Evolutionary conservation across 352 stramenopile genomes (phyloP), one percentile per base, ranked within the genome.

Genomic region (Pythium brassicae): DNA sequence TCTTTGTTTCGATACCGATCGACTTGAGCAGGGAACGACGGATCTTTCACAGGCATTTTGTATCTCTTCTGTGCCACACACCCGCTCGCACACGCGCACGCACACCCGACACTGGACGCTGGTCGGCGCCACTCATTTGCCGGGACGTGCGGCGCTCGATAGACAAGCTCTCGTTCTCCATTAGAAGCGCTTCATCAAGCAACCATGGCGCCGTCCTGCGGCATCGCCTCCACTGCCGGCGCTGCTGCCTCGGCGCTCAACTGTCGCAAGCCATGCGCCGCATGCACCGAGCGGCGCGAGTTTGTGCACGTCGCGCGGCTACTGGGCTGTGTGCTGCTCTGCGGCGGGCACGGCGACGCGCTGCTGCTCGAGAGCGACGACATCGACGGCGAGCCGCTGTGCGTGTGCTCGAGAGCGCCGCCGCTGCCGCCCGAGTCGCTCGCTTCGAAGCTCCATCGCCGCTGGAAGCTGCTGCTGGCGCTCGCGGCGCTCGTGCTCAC

Each of bases 301-400:
- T 53, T 49, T 23, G 55, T 25, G 37, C 55, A 35, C 2, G 19
- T 55, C 22, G 26, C 26, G 20, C 32, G 47, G 1, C 17, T 61
- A 14, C 47, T 61, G 4, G 55, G 55, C 37, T 61, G 55, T 17
- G 55, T 49, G 12, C 26, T 49, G 47, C 20, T 61, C 6, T 55
- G 37, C 22, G 7, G 22, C 26, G 11, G 25, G 26, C 19, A 47
- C 5, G 0, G 20, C 42, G 42, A 47, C 20, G 42, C 42, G n/a
- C 42, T 7, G 42, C 42, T 47, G n/a, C 14, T 22, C 27, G 55
- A 50, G 26, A 25, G 27, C 19, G 25, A 51, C 23, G 19, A 40
- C 23, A 54, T 42, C 14, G 39, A 22, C 2, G 37, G 9, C 32
- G 25, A 40, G 14, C 14, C 22, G 15, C 5, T 20, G 23, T 27